Evolutionary conservation across 805 yeast species (phyloP).

Genomic region (Ogataea polymorpha): DNA sequence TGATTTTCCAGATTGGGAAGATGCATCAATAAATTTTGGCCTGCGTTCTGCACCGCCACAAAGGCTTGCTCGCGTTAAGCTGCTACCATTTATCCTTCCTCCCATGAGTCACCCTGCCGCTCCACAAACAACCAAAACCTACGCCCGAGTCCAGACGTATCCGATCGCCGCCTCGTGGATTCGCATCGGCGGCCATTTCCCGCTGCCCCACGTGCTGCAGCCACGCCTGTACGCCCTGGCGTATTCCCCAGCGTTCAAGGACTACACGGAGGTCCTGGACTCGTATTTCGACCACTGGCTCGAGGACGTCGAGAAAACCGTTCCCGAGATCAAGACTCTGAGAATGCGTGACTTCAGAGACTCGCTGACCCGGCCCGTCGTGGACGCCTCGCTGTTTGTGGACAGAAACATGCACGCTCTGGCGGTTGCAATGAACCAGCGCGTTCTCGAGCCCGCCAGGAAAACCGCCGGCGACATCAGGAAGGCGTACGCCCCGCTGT

Average conservation of each 20-base stretch:
- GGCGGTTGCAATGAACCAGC: constrained; percentile 33
- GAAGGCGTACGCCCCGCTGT: constrained; percentile 45
- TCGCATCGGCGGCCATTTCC: constrained; percentile 24
- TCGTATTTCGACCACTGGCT: constrained; percentile 55
- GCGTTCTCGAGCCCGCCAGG: constrained; percentile 46
- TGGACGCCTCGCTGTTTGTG: constrained; percentile 35
- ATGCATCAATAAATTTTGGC: background rate
- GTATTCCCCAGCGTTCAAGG: constrained; percentile 22
- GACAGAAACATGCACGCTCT: constrained; percentile 34
- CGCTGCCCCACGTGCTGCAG: constrained; percentile 27
- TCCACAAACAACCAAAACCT: constrained; percentile 31
- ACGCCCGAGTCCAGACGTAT: constrained; percentile 43
- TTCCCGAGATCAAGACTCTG: constrained; percentile 59
- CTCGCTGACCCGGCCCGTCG: constrained; percentile 51
- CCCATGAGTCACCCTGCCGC: constrained; percentile 7
- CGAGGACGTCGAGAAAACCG: constrained; percentile 48
- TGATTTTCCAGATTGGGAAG: constrained; percentile 2
- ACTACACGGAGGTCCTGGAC: constrained; percentile 37
- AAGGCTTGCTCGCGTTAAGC: constrained; percentile 5
- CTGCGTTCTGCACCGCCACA: constrained; percentile 2
- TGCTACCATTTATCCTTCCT: constrained; percentile 7
- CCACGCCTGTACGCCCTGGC: constrained; percentile 24
- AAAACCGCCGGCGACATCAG: constrained; percentile 46
- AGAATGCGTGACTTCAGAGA: constrained; percentile 48
- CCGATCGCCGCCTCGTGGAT: constrained; percentile 43